These are phyloP conservation scores for Tilletiaria anomala DNA, from an alignment of 1,284 basidiomycete genomes.

Conservation along the genomic window DNA sequence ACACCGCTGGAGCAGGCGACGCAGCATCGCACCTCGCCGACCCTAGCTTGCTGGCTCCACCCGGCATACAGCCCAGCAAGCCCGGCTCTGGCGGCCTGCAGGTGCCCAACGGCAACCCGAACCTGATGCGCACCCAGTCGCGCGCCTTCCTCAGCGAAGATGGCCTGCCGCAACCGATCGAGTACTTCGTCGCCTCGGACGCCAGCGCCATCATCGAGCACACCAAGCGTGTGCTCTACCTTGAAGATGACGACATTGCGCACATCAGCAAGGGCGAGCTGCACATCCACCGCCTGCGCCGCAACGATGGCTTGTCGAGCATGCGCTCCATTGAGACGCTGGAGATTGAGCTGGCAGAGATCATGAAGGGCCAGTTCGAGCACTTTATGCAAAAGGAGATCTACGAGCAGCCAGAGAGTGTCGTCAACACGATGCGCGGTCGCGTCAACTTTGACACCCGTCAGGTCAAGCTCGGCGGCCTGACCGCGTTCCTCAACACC, in stretches of 20 bases:
- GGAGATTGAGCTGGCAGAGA: constrained; percentile 95
- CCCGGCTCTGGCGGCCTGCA: constrained; percentile 31
- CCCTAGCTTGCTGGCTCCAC: constrained; percentile 53
- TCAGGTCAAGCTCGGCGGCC: constrained; percentile 77
- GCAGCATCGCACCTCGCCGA: constrained; percentile 1
- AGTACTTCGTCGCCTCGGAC: constrained; percentile 98
- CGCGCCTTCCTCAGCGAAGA: constrained; percentile 97
- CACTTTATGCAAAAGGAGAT: constrained; percentile 99
- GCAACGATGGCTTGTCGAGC: constrained; percentile 59
- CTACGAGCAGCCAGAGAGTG: constrained; percentile 98
- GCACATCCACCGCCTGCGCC: constrained; percentile 93
- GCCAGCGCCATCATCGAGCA: constrained; percentile 93
- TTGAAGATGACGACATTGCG: constrained; percentile 98
- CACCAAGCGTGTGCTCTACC: constrained; percentile 95
- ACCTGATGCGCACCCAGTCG: constrained; percentile 55
- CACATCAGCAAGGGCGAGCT: constrained; percentile 93
- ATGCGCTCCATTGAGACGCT: constrained; percentile 96
- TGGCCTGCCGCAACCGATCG: constrained; percentile 95
- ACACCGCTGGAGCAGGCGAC: constrained; percentile 14
- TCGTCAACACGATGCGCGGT: constrained; percentile 99
- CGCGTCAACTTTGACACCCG: constrained; percentile 96
- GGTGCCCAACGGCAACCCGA: constrained; percentile 41
- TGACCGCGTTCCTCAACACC: constrained; percentile 86
- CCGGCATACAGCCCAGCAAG: constrained; percentile 39
- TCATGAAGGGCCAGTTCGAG: constrained; percentile 99